Conservation (phyloP, 306 rosid genomes). For the Cucumis cinereus region DNA sequence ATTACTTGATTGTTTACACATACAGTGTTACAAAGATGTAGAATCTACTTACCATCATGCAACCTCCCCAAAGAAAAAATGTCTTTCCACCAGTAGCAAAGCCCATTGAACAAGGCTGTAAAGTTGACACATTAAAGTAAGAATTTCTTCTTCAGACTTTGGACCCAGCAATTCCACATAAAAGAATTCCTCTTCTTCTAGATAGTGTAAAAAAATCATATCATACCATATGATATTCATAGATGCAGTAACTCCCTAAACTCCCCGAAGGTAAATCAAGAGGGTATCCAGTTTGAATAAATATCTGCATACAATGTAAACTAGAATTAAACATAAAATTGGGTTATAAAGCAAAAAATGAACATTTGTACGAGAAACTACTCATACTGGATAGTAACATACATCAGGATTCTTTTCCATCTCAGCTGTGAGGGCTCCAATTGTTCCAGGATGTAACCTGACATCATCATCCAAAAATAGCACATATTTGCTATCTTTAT, state of each 20-base stretch:
- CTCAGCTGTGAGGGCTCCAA: conserved; percentile 70
- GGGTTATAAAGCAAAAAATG: conserved; percentile 6
- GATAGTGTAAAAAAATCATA: background rate
- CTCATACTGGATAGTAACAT: conserved; percentile 8
- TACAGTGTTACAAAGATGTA: background rate
- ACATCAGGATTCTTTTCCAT: conserved; percentile 94
- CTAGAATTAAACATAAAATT: conserved; percentile 16
- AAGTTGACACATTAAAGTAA: background rate
- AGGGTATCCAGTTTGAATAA: conserved; percentile 99
- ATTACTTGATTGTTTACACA: background rate
- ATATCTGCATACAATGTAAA: conserved; percentile 52
- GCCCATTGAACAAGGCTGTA: conserved; percentile 99
- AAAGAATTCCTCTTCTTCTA: background rate
- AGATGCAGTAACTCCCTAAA: conserved; percentile 95
- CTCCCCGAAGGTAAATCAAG: conserved; percentile 98
- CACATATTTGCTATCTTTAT: conserved; percentile 72
- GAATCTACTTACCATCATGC: conserved; percentile 92
- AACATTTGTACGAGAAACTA: background rate
- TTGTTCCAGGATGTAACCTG: conserved; percentile 92
- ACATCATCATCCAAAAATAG: conserved; percentile 92
- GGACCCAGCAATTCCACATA: background rate
- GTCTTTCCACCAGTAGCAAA: conserved; percentile 99
- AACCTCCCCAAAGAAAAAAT: conserved; percentile 99
- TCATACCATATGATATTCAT: conserved; percentile 95
- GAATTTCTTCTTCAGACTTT: background rate